Conservation (phyloP, 768 basidiomycete species). For the Suillus ampliporus region DNA sequence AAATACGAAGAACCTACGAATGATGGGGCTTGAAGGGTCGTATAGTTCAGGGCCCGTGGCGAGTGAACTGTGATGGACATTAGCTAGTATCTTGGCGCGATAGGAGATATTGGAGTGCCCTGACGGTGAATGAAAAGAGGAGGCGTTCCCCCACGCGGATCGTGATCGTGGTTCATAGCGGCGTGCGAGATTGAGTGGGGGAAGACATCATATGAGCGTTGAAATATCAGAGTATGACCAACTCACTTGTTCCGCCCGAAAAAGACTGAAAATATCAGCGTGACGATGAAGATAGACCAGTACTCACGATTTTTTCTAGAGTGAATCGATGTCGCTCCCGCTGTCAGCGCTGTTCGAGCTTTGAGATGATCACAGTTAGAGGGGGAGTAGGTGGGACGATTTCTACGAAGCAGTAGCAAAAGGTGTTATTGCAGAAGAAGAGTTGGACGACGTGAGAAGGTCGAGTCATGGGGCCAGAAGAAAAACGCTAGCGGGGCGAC, state of each 20-base stretch:
- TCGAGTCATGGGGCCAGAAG: neutral
- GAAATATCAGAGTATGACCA: neutral
- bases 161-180: neutral
- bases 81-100: neutral
- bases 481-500: slow-evolving; percentile 6
- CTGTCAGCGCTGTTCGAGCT: neutral
- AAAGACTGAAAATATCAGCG: neutral
- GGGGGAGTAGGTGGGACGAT: neutral
- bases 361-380: neutral
- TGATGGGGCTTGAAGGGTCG: slow-evolving; percentile 4
- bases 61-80: neutral
- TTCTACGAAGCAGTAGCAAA: neutral
- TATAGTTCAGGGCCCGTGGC: slow-evolving; percentile 4
- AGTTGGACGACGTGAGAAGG: neutral
- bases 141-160: neutral
- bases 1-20: neutral
- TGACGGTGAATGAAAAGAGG: neutral
- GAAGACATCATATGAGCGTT: neutral
- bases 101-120: neutral
- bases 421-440: neutral
- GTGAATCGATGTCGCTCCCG: neutral
- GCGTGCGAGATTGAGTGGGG: neutral
- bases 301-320: too few species aligned
- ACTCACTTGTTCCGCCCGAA: neutral
- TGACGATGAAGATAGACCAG: neutral